Percentiles rank a stretch among this genome's conserved stretches.
phyloP scores from a whole-genome alignment of 2,329 filamentous ascomycete species.

The Chaetomiaceae sp. region DNA sequence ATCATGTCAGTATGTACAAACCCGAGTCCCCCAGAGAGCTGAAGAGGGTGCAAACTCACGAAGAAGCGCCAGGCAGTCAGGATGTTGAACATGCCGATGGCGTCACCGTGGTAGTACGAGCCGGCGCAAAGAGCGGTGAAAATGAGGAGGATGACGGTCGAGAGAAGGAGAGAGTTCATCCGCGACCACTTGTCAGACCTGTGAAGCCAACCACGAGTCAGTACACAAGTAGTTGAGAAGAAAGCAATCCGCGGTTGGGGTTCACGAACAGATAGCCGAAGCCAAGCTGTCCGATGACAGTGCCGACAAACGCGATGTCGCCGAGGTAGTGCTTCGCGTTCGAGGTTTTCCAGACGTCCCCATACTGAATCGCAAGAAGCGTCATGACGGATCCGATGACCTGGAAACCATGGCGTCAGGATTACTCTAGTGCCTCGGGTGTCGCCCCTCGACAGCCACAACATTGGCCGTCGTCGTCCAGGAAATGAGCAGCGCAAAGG shows the following conservation, averaged over 20 bases:
- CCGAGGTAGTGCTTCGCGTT: conserved; percentile 67
- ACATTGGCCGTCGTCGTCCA: too few relatives aligned
- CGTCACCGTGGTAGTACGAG: conserved; percentile 65
- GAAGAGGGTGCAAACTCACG: conserved; percentile 36
- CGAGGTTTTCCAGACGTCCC: conserved; percentile 60
- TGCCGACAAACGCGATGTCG: conserved; percentile 80
- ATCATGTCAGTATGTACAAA: too few relatives aligned
- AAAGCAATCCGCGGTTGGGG: background rate
- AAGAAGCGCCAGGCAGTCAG: conserved; percentile 83
- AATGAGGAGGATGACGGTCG: conserved; percentile 75
- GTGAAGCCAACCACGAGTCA: background rate
- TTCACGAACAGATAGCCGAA: conserved; percentile 63
- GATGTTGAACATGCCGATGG: conserved; percentile 65
- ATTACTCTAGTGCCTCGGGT: too few relatives aligned
- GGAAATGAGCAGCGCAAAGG: background rate
- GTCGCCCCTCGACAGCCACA: too few relatives aligned
- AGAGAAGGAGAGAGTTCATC: conserved; percentile 72
- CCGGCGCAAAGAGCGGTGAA: conserved; percentile 76
- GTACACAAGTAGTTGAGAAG: background rate
- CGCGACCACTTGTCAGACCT: conserved; percentile 72
- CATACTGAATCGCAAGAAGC: conserved; percentile 63
- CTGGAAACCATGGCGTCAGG: conserved; percentile 33
- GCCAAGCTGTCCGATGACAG: conserved; percentile 71
- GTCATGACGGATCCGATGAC: conserved; percentile 86
- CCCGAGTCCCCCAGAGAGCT: too few relatives aligned